phyloP scores from a whole-genome alignment of 805 yeast genomes.

The Metschnikowia baotianmanensis region DNA sequence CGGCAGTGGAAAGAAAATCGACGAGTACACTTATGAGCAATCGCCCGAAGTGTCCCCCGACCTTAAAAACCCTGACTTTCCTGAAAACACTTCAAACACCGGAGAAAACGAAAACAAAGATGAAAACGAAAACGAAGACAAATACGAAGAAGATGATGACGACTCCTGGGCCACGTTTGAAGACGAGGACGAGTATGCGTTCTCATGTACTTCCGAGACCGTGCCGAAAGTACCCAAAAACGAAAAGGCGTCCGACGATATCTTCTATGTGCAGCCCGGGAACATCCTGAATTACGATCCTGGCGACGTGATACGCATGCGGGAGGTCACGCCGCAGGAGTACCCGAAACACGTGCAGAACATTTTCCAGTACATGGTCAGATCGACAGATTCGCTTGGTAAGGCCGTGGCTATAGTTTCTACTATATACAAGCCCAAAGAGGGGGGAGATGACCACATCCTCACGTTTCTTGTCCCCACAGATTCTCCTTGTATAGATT shows the following conservation, averaged over 20 bases:
- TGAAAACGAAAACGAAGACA: background rate
- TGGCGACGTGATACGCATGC: constrained; percentile 9
- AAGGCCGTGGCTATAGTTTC: constrained; percentile 23
- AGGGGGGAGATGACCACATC: constrained; percentile 20
- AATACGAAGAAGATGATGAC: background rate
- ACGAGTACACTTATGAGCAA: background rate
- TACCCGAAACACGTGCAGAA: constrained; percentile 10
- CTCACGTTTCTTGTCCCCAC: constrained; percentile 22
- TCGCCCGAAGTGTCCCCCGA: no score
- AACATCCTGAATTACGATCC: constrained; percentile 5
- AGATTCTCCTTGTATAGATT: constrained; percentile 21
- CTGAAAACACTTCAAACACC: no score
- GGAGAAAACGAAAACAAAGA: no score
- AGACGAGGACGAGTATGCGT: constrained; percentile 2
- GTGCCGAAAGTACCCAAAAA: constrained; percentile 5
- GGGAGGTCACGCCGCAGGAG: constrained; percentile 4
- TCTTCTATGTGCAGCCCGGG: constrained; percentile 10
- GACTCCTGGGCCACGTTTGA: constrained; percentile 2
- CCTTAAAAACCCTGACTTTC: no score
- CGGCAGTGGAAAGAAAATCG: background rate
- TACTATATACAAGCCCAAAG: constrained; percentile 21
- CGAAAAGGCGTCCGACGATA: constrained; percentile 10
- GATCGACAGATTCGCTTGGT: constrained; percentile 22
- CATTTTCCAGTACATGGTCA: constrained; percentile 24
- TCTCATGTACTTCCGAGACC: background rate